Percentiles rank a stretch among this genome's conserved stretches.
These are phyloP conservation scores for Lichtheimia corymbifera DNA, from an alignment of 371 early-diverging fungal species.

Conservation along the genomic window DNA sequence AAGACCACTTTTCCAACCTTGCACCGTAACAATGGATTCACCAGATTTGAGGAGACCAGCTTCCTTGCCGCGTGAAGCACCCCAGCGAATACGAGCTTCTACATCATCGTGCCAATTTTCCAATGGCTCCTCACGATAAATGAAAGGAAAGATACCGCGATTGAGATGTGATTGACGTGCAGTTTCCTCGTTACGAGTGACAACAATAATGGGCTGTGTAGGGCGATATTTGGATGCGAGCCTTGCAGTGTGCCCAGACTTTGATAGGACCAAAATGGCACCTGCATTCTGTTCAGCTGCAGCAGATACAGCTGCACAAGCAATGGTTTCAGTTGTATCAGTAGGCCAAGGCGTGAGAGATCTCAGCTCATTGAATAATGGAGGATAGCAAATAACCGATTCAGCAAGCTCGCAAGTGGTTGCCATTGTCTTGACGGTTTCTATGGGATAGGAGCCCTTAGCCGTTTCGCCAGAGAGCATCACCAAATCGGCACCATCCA, in stretches of 20 bases:
- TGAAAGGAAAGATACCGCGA: constrained; percentile 89
- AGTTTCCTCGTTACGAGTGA: constrained; percentile 78
- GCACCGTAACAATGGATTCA: constrained; percentile 68
- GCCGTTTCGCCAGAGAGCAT: constrained; percentile 99
- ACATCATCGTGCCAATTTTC: constrained; percentile 64
- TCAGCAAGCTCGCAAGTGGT: constrained; percentile 72
- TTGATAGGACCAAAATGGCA: constrained; percentile 84
- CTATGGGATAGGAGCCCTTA: constrained; percentile 77
- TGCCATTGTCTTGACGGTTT: constrained; percentile 77
- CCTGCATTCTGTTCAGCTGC: constrained; percentile 85
- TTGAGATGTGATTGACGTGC: constrained; percentile 85
- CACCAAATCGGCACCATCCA: constrained; percentile 95
- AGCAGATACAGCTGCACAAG: constrained; percentile 86
- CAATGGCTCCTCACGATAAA: constrained; percentile 57
- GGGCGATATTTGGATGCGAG: constrained; percentile 93
- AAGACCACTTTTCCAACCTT: constrained; percentile 75
- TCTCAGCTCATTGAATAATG: constrained; percentile 78
- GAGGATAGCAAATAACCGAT: constrained; percentile 71
- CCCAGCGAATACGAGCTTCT: constrained; percentile 66
- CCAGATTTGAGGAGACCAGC: constrained; percentile 58
- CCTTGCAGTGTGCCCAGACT: constrained; percentile 84
- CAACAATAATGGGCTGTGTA: constrained; percentile 83
- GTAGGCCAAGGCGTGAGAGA: constrained; percentile 73
- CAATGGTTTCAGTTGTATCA: constrained; percentile 87
- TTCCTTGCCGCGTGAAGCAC: constrained; percentile 58